Percentiles rank a stretch among this genome's conserved stretches.
These are phyloP conservation scores for Komagataella populi DNA, from an alignment of 805 yeast species.

Conservation along the genomic window DNA sequence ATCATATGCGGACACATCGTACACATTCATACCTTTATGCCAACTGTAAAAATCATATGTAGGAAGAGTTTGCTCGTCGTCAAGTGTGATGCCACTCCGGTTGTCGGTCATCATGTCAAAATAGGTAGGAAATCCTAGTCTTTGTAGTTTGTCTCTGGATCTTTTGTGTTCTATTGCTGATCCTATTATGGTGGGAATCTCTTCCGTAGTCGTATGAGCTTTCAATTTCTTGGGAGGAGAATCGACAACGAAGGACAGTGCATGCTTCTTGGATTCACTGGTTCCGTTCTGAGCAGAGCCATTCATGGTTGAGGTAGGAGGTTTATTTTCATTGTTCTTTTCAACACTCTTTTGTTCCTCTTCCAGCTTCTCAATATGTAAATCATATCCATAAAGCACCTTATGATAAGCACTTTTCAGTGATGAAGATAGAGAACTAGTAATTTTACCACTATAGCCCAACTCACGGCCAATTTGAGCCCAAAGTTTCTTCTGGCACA, in stretches of 20 bases:
- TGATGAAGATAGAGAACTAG: constrained; percentile 59
- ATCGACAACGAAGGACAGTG: neutral
- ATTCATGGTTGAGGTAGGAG: neutral
- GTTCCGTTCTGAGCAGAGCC: neutral
- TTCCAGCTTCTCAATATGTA: neutral
- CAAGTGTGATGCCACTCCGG: constrained; percentile 22
- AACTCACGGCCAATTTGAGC: constrained; percentile 73
- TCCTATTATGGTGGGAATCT: constrained; percentile 26
- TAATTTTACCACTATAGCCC: constrained; percentile 60
- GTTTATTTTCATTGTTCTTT: constrained; percentile 2
- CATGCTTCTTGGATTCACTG: neutral
- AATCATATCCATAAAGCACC: constrained; percentile 17
- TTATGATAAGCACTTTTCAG: constrained; percentile 45
- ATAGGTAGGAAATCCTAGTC: constrained; percentile 37
- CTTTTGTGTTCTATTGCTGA: constrained; percentile 27
- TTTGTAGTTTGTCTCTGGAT: constrained; percentile 9
- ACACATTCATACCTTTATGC: constrained; percentile 23
- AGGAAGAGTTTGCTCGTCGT: constrained; percentile 20
- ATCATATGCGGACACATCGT: constrained; percentile 24
- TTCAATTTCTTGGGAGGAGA: constrained; percentile 1
- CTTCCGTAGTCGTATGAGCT: neutral
- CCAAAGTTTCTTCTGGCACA: constrained; percentile 62
- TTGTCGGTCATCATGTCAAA: constrained; percentile 34
- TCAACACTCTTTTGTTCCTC: constrained; percentile 5
- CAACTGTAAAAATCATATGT: constrained; percentile 29